Base-by-base conservation (phyloP, 352 stramenopile species). In the Phytophthora pini region DNA sequence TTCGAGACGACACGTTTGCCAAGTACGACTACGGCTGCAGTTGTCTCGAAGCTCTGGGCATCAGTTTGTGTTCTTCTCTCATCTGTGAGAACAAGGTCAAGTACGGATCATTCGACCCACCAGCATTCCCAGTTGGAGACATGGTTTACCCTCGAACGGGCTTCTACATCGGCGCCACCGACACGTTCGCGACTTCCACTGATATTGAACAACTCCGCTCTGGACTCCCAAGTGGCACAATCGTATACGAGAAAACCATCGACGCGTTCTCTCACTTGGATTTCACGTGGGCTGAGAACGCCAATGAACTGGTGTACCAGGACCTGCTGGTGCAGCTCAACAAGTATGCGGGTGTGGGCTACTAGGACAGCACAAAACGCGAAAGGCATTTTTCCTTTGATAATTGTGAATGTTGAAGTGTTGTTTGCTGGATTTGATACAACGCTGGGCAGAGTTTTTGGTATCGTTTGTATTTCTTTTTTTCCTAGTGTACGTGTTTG, bases 11-110 rank as follows among this genome's bases (percentile, higher is more conserved):
- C 38, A 83, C 72, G 15, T 88, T 83, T 47, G 61, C 62, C 8
- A 65, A 56, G n/a, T 88, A 78, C 56, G 77, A 88, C 70, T 88
- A 84, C 48, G 77, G 79, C 39, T 88, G 79, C 51, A 59, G 53
- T 36, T 85, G 79, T 60, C 58, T 72, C 5, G 20, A 53, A 34
- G 41, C 64, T 5, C 60, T 87, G 20, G 70, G 70, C 3, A 63
- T 83, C 31, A 43, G 54, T 13, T n/a, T 83, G n/a, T 88, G 76
- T 31, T 74, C 76, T 6, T 58, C 36, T 1, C 31, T 61, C n/a
- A 53, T 85, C 50, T 88, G 79, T 63, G 67, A 82, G 65, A 88
- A 85, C 68, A 83, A 85, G 63, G 56, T 17, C 9, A 61, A 72
- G n/a, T 88, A 88, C 57, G 75, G 72, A 2, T 56, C 54, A 5